Conservation (phyloP, 2,329 filamentous ascomycete genomes). For the Lasiodiplodia citricola region DNA sequence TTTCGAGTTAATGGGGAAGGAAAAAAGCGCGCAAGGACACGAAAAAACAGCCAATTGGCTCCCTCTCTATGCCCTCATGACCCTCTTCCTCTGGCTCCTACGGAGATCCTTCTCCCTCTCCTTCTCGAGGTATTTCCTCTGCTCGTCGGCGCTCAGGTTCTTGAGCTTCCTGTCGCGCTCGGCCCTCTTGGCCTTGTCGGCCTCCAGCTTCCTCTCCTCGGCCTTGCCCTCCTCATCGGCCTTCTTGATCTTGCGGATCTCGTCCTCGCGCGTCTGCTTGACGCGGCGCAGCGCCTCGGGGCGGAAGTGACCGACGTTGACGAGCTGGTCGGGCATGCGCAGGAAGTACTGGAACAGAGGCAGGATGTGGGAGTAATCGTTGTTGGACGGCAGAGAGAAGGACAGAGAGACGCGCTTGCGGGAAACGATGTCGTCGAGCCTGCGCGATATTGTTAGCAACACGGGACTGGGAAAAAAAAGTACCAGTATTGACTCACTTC, state of each 20-base stretch:
- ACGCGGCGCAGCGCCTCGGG: constrained; percentile 87
- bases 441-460: constrained; percentile 43
- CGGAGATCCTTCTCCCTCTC: constrained; percentile 86
- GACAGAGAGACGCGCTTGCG: constrained; percentile 87
- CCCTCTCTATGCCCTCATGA: constrained; percentile 43
- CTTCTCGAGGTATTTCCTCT: constrained; percentile 69
- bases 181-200: constrained; percentile 75
- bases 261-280: constrained; percentile 77
- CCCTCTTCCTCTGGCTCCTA: constrained; percentile 68
- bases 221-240: constrained; percentile 73
- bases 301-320: constrained; percentile 79
- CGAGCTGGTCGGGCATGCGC: constrained; percentile 82
- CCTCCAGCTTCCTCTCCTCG: constrained; percentile 61
- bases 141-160: constrained; percentile 66
- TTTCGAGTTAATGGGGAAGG: background rate
- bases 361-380: constrained; percentile 60
- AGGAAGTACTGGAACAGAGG: constrained; percentile 83
- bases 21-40: background rate
- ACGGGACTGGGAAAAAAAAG: constrained; percentile 23
- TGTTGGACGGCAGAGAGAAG: constrained; percentile 65
- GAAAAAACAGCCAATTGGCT: background rate
- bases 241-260: constrained; percentile 79
- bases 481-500: constrained; percentile 64
- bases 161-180: constrained; percentile 75
- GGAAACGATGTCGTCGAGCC: constrained; percentile 80